Evolutionary conservation across 192 early-diverging fungal species (phyloP), one percentile per base, ranked within the genome.

Genomic region (Umbelopsis vinacea): DNA sequence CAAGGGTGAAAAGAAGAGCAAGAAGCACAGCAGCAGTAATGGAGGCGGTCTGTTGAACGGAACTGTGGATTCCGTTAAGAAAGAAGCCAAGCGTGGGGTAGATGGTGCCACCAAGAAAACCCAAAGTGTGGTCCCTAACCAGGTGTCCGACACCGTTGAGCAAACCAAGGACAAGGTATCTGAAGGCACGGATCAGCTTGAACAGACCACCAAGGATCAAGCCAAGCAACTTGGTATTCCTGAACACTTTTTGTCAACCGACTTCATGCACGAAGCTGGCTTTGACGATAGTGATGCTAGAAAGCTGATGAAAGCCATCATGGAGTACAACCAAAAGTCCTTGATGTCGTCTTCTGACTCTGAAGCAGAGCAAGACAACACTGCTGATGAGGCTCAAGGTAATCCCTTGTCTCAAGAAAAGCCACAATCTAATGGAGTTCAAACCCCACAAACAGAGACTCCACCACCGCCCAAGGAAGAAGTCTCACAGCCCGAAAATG

Each of bases 301-400:
- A 11, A 67, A 38, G 66, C 66, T 67, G 12, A 67, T 67, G 66
- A 67, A 67, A 33, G 66, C 66, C 7, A 67, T 67, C 10, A 37
- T 67, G 66, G 66, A 67, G 17, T 46, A 67, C 35, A 67, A 67
- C 22, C 7, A 19, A 4, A 67, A 67, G 37, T 4, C 17, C 37
- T 43, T 67, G 66, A 21, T 22, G 17, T 33, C 33, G 37, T 43
- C 15, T 3, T 37, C 63, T 23, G 66, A 21, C 35, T 23, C 37
- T 8, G 19, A 67, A 37, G 35, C n/a, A 7, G 60, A 21, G 9
- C 10, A 66, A 66, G 60, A 66, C 9, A 5, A 52, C 29, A 29
- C 29, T 19, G 60, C 60, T 24, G 26, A 35, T 29, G 26, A 33
- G 66, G 0, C 40, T 43, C 40, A 43, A 43, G 40, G 40, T 1